A percentile compares a stretch with the other conserved stretches of the same genome.
Conservation (phyloP, 805 yeast species). For the Myxozyma udenii region DNA sequence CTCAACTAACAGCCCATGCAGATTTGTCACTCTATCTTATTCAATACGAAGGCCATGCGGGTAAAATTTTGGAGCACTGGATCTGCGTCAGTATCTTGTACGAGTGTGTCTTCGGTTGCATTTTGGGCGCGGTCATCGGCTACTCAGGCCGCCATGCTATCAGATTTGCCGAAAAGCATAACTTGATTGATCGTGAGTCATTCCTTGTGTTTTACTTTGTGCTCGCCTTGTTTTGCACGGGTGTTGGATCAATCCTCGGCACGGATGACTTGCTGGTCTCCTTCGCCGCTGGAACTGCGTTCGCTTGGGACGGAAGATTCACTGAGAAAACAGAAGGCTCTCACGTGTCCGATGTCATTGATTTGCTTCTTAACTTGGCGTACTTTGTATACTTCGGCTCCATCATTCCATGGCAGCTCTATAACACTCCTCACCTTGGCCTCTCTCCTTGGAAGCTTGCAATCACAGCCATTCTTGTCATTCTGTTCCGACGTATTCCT, state of each 20-base stretch:
- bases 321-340: constrained; percentile 77
- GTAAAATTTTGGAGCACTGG: constrained; percentile 77
- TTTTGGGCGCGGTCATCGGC: constrained; percentile 73
- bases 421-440: constrained; percentile 61
- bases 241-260: constrained; percentile 82
- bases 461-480: constrained; percentile 66
- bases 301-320: constrained; percentile 92
- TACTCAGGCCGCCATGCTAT: constrained; percentile 66
- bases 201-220: constrained; percentile 81
- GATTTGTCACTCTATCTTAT: constrained; percentile 63
- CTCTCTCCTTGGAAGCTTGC: constrained; percentile 76
- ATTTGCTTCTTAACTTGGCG: constrained; percentile 73
- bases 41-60: constrained; percentile 60
- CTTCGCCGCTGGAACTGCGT: constrained; percentile 90
- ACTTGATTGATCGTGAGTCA: constrained; percentile 81
- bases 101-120: constrained; percentile 76
- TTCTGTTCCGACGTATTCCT: constrained; percentile 77
- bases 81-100: constrained; percentile 69
- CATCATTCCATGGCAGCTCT: constrained; percentile 81
- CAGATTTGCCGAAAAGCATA: constrained; percentile 64
- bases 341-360: constrained; percentile 87
- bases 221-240: constrained; percentile 79
- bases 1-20: not conserved
- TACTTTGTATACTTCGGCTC: constrained; percentile 90
- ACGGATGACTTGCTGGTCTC: constrained; percentile 85